Base-by-base conservation (phyloP, 441 rosid genomes). In the Gossypium davidsonii region DNA sequence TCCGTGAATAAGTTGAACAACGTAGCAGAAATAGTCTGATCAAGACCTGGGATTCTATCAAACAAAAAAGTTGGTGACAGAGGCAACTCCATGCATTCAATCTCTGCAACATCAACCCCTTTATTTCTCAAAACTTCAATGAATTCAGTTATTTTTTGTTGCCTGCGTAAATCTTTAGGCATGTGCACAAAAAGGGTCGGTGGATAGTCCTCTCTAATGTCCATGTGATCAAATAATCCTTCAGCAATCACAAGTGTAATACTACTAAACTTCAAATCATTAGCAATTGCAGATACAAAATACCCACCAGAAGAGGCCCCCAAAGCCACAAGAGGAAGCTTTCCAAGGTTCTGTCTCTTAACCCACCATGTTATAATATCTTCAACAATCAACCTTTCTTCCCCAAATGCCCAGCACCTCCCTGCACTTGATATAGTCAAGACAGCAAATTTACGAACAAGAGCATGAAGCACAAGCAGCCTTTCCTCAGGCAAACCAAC, bases 281-380 rank as follows among this genome's bases (percentile, higher is more conserved):
- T 74, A 21, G 97, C 94, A 11, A 94, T 87, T 9, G 88, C 87
- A 61, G 99, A 92, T 60, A 89, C 86, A 78, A 94, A 94, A 82
- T 90, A 81, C 3, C 98, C 96, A 79, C 98, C 97, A 46, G 99
- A 94, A 11, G 99, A 92, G 73, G 99, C 98, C 15, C 99, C 99
- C 74, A 92, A 80, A 56, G 90, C 96, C 56, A 89, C 92, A 67
- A 92, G 88, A 66, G 97, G 99, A 77, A 94, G 89, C 72, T 70
- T 86, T 53, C 84, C 85, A 15, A 91, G 90, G 37, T 85, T 69
- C 67, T 89, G 84, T 59, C 70, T 83, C 70, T 56, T 65, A 8
- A 87, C 61, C 98, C 97, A 92, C 83, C 85, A 78, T 31, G 15
- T 79, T 65, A 94, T 86, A 2, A 88, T 79, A 48, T 81, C 79